Evolutionary conservation across 345 rosid genomes (phyloP).

Genomic region (Rhizophora mangle): DNA sequence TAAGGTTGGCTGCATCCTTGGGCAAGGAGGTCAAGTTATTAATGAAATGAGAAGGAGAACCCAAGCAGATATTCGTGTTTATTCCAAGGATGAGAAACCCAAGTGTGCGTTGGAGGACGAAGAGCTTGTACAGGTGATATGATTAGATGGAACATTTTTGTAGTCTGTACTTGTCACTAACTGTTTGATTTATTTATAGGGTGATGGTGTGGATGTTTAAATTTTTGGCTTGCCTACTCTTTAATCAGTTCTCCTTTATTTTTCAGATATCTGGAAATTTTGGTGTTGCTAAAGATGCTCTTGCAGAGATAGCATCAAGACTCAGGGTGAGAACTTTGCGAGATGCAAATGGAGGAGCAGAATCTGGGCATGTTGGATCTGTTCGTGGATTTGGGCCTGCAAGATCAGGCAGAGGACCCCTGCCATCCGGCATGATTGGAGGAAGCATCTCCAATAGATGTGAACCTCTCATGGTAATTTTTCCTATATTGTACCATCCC

Average conservation of each 20-base stretch:
- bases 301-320: slow-evolving; percentile 51
- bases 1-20: slow-evolving; percentile 59
- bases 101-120: slow-evolving; percentile 56
- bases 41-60: slow-evolving; percentile 66
- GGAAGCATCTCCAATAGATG: slow-evolving; percentile 36
- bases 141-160: neutral
- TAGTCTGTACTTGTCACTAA: neutral
- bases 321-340: slow-evolving; percentile 49
- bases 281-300: slow-evolving; percentile 51
- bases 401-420: slow-evolving; percentile 34
- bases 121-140: slow-evolving; percentile 55
- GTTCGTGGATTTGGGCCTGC: slow-evolving; percentile 30
- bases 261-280: slow-evolving; percentile 54
- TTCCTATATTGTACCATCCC: neutral
- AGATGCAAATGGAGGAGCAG: slow-evolving; percentile 41
- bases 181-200: neutral
- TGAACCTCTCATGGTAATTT: slow-evolving; percentile 41
- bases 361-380: slow-evolving; percentile 35
- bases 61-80: slow-evolving; percentile 54
- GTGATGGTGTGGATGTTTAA: neutral
- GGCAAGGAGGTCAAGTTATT: slow-evolving; percentile 61
- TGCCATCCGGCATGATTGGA: slow-evolving; percentile 27
- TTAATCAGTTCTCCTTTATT: neutral
- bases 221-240: neutral
- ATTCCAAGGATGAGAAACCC: slow-evolving; percentile 51